Percentiles rank a stretch among this genome's conserved stretches.
Evolutionary conservation across 192 early-diverging fungal genomes (phyloP).

Genomic region (Coemansia sp.): DNA sequence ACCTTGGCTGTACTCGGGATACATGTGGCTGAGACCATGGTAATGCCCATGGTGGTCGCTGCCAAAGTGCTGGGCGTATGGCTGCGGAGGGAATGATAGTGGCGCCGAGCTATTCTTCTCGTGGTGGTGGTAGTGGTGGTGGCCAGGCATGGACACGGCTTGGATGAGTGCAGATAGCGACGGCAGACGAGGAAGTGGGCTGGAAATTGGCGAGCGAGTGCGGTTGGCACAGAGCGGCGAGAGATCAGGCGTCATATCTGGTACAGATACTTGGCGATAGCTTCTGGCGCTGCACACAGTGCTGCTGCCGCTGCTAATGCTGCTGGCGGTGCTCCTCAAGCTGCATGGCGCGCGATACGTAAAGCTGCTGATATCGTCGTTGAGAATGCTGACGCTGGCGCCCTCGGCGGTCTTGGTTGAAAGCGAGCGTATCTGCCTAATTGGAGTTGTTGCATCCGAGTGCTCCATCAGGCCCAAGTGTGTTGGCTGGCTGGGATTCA

Average conservation of each 20-base stretch:
- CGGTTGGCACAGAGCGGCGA: constrained; percentile 15
- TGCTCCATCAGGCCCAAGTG: constrained; percentile 2
- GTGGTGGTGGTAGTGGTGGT: not conserved
- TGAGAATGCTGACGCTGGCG: constrained; percentile 43
- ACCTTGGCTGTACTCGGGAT: not conserved
- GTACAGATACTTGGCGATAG: constrained; percentile 14
- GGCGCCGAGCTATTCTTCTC: not conserved
- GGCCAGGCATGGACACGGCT: constrained; percentile 15
- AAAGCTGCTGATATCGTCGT: constrained; percentile 14
- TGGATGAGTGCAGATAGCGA: constrained; percentile 35
- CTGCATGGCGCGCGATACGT: constrained; percentile 1
- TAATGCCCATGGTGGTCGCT: not conserved
- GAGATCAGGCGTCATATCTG: constrained; percentile 15
- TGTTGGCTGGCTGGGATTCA: constrained; percentile 1
- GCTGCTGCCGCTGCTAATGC: constrained; percentile 4
- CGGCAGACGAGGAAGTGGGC: constrained; percentile 18
- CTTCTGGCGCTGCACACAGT: not conserved
- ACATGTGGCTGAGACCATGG: not conserved
- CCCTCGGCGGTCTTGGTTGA: constrained; percentile 36
- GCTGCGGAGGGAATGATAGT: not conserved
- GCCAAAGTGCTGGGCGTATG: not conserved
- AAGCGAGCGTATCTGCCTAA: constrained; percentile 34
- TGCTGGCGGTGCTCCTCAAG: constrained; percentile 3
- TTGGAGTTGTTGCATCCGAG: not conserved
- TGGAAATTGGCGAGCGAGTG: constrained; percentile 14